Conservation (phyloP, 2,329 filamentous ascomycete species). For the Aureobasidium vineae region DNA sequence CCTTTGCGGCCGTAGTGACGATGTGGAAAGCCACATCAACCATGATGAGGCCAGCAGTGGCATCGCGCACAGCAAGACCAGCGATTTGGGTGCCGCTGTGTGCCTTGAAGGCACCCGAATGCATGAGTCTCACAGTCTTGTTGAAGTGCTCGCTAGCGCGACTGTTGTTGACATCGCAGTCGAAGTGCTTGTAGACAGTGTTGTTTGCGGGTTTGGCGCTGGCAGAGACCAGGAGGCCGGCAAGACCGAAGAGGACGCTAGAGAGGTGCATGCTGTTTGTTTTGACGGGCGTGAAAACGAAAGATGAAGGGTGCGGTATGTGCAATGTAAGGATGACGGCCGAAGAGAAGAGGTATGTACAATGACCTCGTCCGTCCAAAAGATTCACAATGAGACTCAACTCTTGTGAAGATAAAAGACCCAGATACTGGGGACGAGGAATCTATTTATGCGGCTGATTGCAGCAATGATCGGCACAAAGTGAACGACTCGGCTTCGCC, state of each 20-base stretch:
- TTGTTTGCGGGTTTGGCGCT: conserved; percentile 19
- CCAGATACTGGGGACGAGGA: conserved; percentile 24
- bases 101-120: conserved; percentile 33
- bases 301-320: conserved; percentile 21
- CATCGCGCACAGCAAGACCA: conserved; percentile 28
- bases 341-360: conserved; percentile 27
- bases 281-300: conserved; percentile 13
- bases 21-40: conserved; percentile 50
- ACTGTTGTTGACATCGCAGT: conserved; percentile 43
- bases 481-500: background rate
- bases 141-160: conserved; percentile 44
- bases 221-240: conserved; percentile 27
- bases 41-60: conserved; percentile 35
- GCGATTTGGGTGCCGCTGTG: conserved; percentile 35
- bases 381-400: conserved; percentile 23
- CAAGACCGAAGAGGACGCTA: conserved; percentile 25
- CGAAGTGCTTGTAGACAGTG: conserved; percentile 39
- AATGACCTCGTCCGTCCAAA: conserved; percentile 16
- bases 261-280: conserved; percentile 28
- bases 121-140: conserved; percentile 40
- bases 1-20: conserved; percentile 41
- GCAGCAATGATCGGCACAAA: conserved; percentile 8
- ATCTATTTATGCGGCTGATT: conserved; percentile 26
- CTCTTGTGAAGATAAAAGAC: conserved; percentile 20
- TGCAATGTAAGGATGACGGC: conserved; percentile 19